Evolutionary conservation across 2,329 filamentous ascomycete genomes (phyloP).

Genomic region (Monosporascus sp.): DNA sequence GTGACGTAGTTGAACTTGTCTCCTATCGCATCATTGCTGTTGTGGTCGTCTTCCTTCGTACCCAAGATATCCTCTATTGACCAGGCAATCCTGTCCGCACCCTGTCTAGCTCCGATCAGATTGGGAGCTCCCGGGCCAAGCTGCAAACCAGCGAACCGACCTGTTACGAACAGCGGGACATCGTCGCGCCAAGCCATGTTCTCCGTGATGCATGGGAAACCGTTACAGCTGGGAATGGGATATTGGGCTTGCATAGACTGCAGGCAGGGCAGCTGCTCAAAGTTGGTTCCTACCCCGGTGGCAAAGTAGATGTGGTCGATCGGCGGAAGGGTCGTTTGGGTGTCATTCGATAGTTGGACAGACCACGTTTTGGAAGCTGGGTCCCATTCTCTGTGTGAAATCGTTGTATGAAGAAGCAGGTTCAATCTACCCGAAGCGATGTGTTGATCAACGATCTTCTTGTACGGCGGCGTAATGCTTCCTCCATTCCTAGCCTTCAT

Average conservation of each 20-base stretch:
- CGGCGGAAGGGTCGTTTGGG: constrained; percentile 51
- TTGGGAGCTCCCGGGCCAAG: constrained; percentile 71
- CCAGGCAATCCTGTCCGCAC: constrained; percentile 71
- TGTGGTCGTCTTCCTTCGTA: constrained; percentile 17
- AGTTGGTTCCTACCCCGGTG: constrained; percentile 64
- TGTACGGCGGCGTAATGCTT: constrained; percentile 67
- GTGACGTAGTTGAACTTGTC: constrained; percentile 28
- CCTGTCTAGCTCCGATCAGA: constrained; percentile 66
- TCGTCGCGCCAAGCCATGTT: constrained; percentile 71
- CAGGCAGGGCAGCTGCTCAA: constrained; percentile 56
- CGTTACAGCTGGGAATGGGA: constrained; percentile 58
- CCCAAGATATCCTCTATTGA: constrained; percentile 57
- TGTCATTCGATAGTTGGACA: constrained; percentile 21
- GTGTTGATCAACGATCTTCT: constrained; percentile 62
- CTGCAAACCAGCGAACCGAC: constrained; percentile 60
- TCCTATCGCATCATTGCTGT: constrained; percentile 13
- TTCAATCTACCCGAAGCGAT: constrained; percentile 45
- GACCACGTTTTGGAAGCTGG: constrained; percentile 40
- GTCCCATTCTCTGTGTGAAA: constrained; percentile 50
- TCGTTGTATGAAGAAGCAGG: constrained; percentile 53
- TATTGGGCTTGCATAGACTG: constrained; percentile 52
- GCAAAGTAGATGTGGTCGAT: constrained; percentile 71
- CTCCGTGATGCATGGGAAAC: constrained; percentile 68
- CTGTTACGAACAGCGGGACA: constrained; percentile 70
- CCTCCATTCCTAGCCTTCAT: constrained; percentile 65